phyloP scores from a whole-genome alignment of 257 asterid genomes.

The Linderniella brevidens region DNA sequence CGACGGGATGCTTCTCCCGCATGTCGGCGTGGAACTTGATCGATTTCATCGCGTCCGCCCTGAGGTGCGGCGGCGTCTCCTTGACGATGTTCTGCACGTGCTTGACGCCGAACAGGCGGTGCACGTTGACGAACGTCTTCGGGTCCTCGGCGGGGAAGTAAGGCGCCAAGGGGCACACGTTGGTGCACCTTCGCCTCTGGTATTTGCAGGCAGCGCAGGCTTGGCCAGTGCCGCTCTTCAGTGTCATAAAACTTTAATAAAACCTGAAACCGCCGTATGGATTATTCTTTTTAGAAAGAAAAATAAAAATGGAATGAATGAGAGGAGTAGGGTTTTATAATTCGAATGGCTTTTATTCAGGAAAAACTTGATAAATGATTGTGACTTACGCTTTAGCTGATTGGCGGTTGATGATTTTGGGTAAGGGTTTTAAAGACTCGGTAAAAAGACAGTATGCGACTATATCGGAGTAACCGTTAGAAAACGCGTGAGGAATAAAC shows the following conservation, averaged over 20 bases:
- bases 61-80: conserved; percentile 25
- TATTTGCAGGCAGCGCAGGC: conserved; percentile 84
- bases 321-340: no score
- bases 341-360: no score
- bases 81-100: conserved; percentile 36
- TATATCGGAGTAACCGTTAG: no score
- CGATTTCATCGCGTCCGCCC: conserved; percentile 39
- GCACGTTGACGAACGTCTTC: conserved; percentile 52
- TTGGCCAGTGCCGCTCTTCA: conserved; percentile 61
- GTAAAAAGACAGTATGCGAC: no score
- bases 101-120: conserved; percentile 58
- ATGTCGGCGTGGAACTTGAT: conserved; percentile 47
- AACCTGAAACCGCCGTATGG: no score
- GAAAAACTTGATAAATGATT: no score
- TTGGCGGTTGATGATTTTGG: no score
- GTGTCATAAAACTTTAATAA: conserved; percentile 36
- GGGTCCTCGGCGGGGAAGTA: conserved; percentile 71
- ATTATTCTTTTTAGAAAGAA: no score
- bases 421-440: no score
- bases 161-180: conserved; percentile 59
- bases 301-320: no score
- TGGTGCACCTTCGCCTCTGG: conserved; percentile 49
- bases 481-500: no score
- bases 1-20: conserved; percentile 46
- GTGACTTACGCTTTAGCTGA: no score